These are phyloP conservation scores for Leccinellum rugosiceps DNA, from an alignment of 768 basidiomycete species.

Conservation along the genomic window DNA sequence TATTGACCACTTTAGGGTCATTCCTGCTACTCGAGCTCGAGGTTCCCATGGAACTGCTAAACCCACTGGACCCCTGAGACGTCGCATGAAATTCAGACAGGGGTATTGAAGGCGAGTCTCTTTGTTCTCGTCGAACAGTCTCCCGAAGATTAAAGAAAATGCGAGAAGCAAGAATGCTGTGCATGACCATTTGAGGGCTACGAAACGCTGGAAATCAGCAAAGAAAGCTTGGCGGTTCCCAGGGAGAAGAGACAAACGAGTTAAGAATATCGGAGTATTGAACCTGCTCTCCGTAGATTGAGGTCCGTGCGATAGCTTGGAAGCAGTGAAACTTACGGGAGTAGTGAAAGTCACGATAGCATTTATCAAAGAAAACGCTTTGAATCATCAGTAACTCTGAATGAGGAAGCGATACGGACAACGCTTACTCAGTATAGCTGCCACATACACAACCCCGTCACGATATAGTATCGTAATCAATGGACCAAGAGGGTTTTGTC, in stretches of 20 bases:
- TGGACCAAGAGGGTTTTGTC: constrained; percentile 3
- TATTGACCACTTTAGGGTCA: neutral
- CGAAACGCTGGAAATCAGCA: neutral
- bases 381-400: neutral
- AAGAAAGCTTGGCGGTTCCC: neutral
- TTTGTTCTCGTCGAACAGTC: constrained; percentile 10
- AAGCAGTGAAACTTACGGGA: constrained; percentile 1
- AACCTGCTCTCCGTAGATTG: neutral
- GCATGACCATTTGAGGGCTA: constrained; percentile 21
- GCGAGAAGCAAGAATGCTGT: constrained; percentile 25
- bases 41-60: neutral
- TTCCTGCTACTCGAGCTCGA: neutral
- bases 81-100: constrained; percentile 11
- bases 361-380: constrained; percentile 19
- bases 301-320: neutral
- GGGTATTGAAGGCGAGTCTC: neutral
- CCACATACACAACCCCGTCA: constrained; percentile 19
- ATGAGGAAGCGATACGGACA: neutral
- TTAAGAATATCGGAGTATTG: constrained; percentile 17
- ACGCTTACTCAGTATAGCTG: constrained; percentile 13
- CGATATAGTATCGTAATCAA: constrained; percentile 13
- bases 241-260: constrained; percentile 9
- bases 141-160: constrained; percentile 25
- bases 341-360: constrained; percentile 9
- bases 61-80: neutral